Conservation (phyloP, 2,329 filamentous ascomycete species). For the Arthrobotrys musiformis region DNA sequence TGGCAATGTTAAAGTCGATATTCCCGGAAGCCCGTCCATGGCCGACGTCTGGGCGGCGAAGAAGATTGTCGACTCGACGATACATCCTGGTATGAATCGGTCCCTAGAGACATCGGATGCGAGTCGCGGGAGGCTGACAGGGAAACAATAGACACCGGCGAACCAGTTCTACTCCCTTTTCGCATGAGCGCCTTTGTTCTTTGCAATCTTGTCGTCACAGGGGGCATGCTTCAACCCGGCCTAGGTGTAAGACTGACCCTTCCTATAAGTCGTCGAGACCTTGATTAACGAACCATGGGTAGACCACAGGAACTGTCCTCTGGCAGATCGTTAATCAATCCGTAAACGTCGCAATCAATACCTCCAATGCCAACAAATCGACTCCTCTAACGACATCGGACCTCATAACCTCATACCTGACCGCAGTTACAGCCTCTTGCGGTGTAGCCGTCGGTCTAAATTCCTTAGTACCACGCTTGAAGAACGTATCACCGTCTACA, state of each 20-base stretch:
- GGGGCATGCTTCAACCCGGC: constrained; percentile 93
- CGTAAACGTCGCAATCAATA: constrained; percentile 97
- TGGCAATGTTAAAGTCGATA: constrained; percentile 82
- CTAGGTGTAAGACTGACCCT: constrained; percentile 69
- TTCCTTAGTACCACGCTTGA: constrained; percentile 84
- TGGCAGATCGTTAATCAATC: constrained; percentile 99
- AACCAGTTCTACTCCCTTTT: constrained; percentile 91
- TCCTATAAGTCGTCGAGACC: background rate
- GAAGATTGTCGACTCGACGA: constrained; percentile 94
- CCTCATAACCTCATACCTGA: constrained; percentile 86
- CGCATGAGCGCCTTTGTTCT: constrained; percentile 97
- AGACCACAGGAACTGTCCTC: constrained; percentile 75
- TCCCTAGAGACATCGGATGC: constrained; percentile 57
- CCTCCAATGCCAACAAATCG: constrained; percentile 97
- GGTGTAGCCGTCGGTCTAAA: constrained; percentile 93
- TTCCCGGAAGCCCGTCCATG: constrained; percentile 67
- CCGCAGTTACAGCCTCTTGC: constrained; percentile 92
- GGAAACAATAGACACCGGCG: constrained; percentile 78
- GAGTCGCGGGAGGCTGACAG: background rate
- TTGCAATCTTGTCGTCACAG: constrained; percentile 93
- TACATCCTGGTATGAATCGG: constrained; percentile 81
- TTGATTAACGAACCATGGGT: constrained; percentile 14
- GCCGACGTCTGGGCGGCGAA: constrained; percentile 87
- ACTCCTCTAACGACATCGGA: constrained; percentile 83
- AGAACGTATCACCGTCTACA: constrained; percentile 77